A percentile compares a stretch with the other conserved stretches of the same genome.
Conservation (phyloP, 805 yeast species). For the Wickerhamomyces pijperi region DNA sequence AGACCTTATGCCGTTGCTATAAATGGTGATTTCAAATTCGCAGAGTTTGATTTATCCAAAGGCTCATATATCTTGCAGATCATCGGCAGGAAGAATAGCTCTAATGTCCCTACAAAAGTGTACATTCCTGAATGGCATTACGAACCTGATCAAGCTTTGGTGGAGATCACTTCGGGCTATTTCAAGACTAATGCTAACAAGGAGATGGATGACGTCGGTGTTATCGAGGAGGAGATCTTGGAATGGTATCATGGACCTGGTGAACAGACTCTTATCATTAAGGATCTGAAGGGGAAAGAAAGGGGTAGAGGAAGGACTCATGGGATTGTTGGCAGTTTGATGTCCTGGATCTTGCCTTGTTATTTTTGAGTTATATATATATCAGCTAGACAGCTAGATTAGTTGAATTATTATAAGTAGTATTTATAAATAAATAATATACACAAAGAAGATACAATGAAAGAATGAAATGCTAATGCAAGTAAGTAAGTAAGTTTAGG, state of each 20-base stretch:
- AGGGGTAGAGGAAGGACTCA: constrained; percentile 3
- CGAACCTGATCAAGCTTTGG: constrained; percentile 28
- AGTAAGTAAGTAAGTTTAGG: no score
- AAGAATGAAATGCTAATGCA: not conserved
- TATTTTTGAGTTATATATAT: not conserved
- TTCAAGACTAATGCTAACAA: constrained; percentile 7
- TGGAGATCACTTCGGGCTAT: constrained; percentile 45
- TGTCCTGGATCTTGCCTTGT: constrained; percentile 1
- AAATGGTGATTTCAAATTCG: constrained; percentile 42
- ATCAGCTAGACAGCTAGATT: no score
- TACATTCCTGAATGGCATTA: constrained; percentile 69
- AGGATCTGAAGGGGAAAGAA: constrained; percentile 1
- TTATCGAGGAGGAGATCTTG: constrained; percentile 35
- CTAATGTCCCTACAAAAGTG: constrained; percentile 36
- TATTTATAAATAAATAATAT: no score
- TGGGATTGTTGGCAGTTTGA: not conserved
- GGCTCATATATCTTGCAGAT: constrained; percentile 39
- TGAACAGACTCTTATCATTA: constrained; percentile 22
- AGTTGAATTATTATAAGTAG: no score
- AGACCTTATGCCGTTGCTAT: constrained; percentile 68
- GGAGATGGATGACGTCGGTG: constrained; percentile 9
- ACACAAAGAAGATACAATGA: not conserved
- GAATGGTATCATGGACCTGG: constrained; percentile 61
- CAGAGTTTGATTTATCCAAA: constrained; percentile 47
- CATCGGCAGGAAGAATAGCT: constrained; percentile 17